A percentile compares a stretch with the other conserved stretches of the same genome.
These are phyloP conservation scores for Sclerotinia minor DNA, from an alignment of 2,329 filamentous ascomycete species.

Conservation along the genomic window DNA sequence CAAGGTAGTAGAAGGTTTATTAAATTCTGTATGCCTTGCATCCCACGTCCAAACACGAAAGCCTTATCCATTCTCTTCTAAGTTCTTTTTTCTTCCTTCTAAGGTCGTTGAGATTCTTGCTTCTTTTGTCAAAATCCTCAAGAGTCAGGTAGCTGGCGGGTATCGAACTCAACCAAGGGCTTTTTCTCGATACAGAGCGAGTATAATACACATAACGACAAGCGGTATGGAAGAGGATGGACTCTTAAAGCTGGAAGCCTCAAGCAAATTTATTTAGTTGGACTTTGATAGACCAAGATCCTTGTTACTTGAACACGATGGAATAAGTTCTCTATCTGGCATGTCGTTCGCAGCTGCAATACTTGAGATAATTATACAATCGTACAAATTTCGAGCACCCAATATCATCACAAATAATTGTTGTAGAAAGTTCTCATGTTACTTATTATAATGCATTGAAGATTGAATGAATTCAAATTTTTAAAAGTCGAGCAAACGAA, in stretches of 20 bases:
- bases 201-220: neutral
- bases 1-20: neutral
- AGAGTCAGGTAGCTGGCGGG: neutral
- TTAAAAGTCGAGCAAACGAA: neutral
- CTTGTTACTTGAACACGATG: neutral
- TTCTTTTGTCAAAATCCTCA: neutral
- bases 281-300: too few relatives aligned
- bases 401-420: neutral
- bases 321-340: neutral
- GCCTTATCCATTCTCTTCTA: neutral
- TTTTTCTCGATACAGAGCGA: neutral
- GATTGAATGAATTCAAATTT: neutral
- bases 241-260: neutral
- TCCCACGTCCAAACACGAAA: neutral
- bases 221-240: too few relatives aligned
- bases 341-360: neutral
- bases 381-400: neutral
- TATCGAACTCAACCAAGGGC: neutral
- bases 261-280: too few relatives aligned
- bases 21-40: neutral
- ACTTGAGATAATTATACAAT: neutral
- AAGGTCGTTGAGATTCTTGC: neutral
- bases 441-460: neutral
- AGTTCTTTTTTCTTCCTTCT: neutral
- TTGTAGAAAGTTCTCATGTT: neutral